phyloP scores from a whole-genome alignment of 2,329 filamentous ascomycete species.

The Arthrobotrys entomopaga region DNA sequence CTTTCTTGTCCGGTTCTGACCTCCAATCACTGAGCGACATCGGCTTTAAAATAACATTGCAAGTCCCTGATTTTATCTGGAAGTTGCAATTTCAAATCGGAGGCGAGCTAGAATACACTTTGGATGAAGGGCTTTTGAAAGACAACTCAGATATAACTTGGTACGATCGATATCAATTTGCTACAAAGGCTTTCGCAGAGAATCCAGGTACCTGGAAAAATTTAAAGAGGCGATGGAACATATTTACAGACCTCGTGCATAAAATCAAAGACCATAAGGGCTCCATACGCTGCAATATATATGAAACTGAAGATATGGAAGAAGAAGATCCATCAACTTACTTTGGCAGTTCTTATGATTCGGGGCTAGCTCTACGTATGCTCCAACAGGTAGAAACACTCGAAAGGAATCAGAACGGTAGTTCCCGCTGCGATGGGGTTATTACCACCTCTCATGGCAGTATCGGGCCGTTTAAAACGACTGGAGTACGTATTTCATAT shows the following conservation, averaged over 20 bases:
- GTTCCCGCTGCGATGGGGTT: conserved; percentile 1
- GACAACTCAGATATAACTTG: background rate
- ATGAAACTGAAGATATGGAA: background rate
- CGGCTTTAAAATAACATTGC: conserved; percentile 7
- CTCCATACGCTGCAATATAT: conserved; percentile 5
- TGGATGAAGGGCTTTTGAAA: conserved; percentile 3
- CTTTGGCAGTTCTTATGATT: too few species aligned
- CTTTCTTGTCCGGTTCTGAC: conserved; percentile 21
- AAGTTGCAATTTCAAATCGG: conserved; percentile 23
- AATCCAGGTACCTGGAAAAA: background rate
- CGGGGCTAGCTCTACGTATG: background rate
- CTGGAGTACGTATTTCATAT: conserved; percentile 22
- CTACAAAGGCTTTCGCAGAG: conserved; percentile 2
- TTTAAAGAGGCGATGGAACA: conserved; percentile 20
- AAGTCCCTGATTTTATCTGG: conserved; percentile 35
- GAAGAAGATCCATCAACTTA: background rate
- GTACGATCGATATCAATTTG: conserved; percentile 23
- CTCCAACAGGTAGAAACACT: background rate
- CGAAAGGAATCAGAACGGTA: background rate
- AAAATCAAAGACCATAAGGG: conserved; percentile 11
- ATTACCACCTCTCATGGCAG: conserved; percentile 6
- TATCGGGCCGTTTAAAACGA: conserved; percentile 3
- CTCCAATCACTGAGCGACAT: conserved; percentile 20
- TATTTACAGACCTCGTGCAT: conserved; percentile 17
- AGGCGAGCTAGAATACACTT: conserved; percentile 12